Percentiles rank a stretch among this genome's conserved stretches.
phyloP scores from a whole-genome alignment of 768 basidiomycete genomes.

The Artomyces pyxidatus region DNA sequence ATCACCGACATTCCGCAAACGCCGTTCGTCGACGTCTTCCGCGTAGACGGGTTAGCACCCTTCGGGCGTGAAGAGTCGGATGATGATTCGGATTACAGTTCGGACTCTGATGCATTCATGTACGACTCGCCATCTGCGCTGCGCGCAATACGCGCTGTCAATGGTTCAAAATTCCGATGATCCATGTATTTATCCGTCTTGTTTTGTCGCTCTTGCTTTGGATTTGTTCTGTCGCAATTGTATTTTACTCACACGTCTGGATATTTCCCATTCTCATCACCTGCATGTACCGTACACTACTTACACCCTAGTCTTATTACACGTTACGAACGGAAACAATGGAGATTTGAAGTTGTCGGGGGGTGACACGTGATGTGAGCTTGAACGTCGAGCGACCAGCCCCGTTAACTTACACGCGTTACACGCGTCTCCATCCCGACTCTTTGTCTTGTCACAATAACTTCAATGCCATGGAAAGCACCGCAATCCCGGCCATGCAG shows the following conservation, averaged over 20 bases:
- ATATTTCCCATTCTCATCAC: no score
- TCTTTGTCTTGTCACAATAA: no score
- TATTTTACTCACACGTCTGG: neutral
- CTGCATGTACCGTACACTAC: no score
- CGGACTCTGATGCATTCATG: conserved; percentile 28
- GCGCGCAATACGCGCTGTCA: conserved; percentile 3
- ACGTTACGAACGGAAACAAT: no score
- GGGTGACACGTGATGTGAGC: no score
- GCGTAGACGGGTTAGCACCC: conserved; percentile 33
- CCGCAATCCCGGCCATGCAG: no score
- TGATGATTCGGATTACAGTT: conserved; percentile 25
- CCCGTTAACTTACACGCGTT: no score
- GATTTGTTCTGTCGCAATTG: neutral
- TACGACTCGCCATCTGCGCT: conserved; percentile 23
- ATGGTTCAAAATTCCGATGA: conserved; percentile 2
- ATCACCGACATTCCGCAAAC: conserved; percentile 58
- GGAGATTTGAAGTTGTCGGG: no score
- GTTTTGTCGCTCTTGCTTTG: neutral
- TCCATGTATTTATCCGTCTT: neutral
- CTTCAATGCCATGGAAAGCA: no score
- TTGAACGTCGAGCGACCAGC: no score
- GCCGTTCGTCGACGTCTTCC: conserved; percentile 74
- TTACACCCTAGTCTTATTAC: no score
- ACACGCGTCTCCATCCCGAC: no score
- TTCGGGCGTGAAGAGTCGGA: conserved; percentile 18